Base-by-base conservation (phyloP, 192 early-diverging fungal genomes). In the Coemansia sp. region DNA sequence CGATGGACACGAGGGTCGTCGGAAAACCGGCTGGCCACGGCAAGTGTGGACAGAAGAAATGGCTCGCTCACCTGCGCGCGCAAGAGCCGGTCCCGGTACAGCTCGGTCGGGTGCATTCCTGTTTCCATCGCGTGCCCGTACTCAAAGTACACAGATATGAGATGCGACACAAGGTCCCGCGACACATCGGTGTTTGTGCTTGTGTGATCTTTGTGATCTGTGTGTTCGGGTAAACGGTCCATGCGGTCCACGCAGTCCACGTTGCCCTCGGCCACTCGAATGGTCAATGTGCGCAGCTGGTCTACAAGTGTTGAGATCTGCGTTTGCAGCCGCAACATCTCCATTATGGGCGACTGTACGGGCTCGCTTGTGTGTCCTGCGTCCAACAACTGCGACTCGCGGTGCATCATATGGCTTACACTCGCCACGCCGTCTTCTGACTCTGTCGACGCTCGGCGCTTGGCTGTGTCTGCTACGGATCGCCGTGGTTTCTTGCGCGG, bases 281-380 rank as follows among this genome's bases (percentile, higher is more conserved):
- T 68, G 5, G 77, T 80, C 3, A 80, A 20, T 48, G 60, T 70
- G 49, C 77, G 77, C 47, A 80, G 64, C 64, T 74, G 68, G 42
- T 70, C 72, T 1, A 80, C 72, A n/a, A 80, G 66, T 4, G 47
- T 40, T 3, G 77, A 71, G 14, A 80, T 80, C 65, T 80, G 77
- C 37, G 71, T 67, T 61, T 80, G 77, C 64, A 80, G 58, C 40
- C 77, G 31, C 31, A 80, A 68, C 77, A 80, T 80, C 38, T 80
- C 77, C 64, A 74, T 71, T 3, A 80, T 65, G 14, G 68, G 72
- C 65, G 56, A 25, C 50, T 63, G 58, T 8, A 21, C 21, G 21
- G 21, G 21, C 21, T 21, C 21, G 21, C 1, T 21, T 21, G 21
- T 21, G 21, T 21, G 40, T 44, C 40, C 47, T 1, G 68, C 15